Evolutionary conservation across 257 asterid species (phyloP).

Genomic region (Petunia axillaris): DNA sequence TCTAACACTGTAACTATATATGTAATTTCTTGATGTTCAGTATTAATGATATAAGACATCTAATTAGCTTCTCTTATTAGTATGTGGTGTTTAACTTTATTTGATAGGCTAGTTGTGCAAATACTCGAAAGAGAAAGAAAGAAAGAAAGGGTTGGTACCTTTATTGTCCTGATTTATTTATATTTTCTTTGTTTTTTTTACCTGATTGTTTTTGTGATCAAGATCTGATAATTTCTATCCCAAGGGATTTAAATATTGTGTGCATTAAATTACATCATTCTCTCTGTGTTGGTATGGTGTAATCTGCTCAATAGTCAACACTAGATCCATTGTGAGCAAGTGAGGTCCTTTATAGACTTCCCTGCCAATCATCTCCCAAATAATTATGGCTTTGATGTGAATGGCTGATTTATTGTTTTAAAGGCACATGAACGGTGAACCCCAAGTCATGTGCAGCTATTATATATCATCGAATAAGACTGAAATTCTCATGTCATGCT

Average conservation of each 20-base stretch:
- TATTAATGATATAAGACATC: no score
- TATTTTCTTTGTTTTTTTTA: background rate
- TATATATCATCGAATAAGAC: slow-evolving; percentile 2
- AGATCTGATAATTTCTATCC: background rate
- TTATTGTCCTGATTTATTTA: background rate
- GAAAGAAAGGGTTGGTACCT: background rate
- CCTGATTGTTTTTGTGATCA: background rate
- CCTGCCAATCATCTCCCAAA: background rate
- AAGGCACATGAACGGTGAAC: background rate
- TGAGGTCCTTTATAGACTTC: background rate
- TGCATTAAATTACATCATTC: background rate
- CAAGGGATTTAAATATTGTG: background rate
- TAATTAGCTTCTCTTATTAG: background rate
- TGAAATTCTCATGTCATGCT: slow-evolving; percentile 15
- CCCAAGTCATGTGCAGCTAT: background rate
- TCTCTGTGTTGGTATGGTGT: background rate
- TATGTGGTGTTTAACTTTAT: background rate
- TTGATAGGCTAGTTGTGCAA: background rate
- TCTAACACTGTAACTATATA: background rate
- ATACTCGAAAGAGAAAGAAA: background rate
- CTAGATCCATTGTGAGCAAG: background rate
- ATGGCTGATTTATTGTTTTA: background rate
- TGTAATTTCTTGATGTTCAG: no score
- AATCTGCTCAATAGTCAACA: background rate
- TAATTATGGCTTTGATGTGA: background rate